These are phyloP conservation scores for Tulasnella sp. DNA, from an alignment of 768 basidiomycete species.

Conservation along the genomic window DNA sequence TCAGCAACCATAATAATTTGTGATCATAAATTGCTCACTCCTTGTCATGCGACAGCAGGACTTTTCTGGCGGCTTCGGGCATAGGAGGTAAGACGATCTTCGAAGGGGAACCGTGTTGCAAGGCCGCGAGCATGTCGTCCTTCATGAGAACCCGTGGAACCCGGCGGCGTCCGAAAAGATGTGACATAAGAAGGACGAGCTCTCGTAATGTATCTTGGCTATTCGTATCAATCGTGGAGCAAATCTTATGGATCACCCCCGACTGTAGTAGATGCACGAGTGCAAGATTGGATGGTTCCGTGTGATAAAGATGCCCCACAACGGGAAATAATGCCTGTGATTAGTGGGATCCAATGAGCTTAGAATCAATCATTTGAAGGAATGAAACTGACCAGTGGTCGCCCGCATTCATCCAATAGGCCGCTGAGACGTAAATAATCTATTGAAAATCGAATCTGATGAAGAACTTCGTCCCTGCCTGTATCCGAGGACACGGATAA, in stretches of 20 bases:
- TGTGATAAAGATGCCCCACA: constrained; percentile 31
- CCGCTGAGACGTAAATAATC: constrained; percentile 54
- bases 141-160: constrained; percentile 38
- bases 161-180: constrained; percentile 52
- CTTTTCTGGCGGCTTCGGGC: constrained; percentile 28
- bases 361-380: constrained; percentile 42
- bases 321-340: background rate
- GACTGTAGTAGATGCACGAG: constrained; percentile 45
- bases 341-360: constrained; percentile 24
- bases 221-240: constrained; percentile 30
- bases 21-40: constrained; percentile 23
- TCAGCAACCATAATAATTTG: no score
- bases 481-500: constrained; percentile 47
- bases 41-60: constrained; percentile 38
- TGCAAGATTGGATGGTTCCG: constrained; percentile 62
- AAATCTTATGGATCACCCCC: constrained; percentile 50
- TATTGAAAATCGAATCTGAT: constrained; percentile 59
- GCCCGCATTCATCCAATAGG: constrained; percentile 43
- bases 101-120: constrained; percentile 39
- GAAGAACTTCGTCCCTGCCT: constrained; percentile 46
- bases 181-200: constrained; percentile 48
- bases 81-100: constrained; percentile 46
- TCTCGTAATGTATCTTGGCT: constrained; percentile 36
- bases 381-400: constrained; percentile 41
- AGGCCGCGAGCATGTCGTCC: constrained; percentile 29